phyloP scores from a whole-genome alignment of 179 eudicot species.

The Beta lomatogona region DNA sequence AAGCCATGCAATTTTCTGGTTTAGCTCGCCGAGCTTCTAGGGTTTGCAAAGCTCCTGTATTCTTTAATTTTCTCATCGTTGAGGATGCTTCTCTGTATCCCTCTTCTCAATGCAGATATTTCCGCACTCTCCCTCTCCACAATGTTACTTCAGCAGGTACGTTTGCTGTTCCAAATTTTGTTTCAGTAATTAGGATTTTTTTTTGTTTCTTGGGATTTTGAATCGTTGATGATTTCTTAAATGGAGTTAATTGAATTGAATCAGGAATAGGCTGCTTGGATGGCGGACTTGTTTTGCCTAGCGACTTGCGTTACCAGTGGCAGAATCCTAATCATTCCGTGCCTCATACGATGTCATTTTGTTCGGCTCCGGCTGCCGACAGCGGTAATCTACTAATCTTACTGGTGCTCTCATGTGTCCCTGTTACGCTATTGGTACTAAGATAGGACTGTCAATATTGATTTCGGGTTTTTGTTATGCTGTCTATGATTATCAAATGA shows the following conservation, averaged over 20 bases:
- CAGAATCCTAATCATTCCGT: too few species aligned
- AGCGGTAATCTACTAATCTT: too few species aligned
- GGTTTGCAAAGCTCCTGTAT: not conserved
- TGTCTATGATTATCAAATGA: not conserved
- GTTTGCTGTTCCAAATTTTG: not conserved
- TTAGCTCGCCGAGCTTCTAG: conserved; percentile 3
- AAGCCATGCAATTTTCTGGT: not conserved
- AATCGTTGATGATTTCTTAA: not conserved
- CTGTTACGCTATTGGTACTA: too few species aligned
- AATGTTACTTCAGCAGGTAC: not conserved
- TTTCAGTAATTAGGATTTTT: too few species aligned
- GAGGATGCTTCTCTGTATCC: not conserved
- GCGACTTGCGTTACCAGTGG: too few species aligned
- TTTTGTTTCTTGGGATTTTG: not conserved
- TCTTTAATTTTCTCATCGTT: not conserved
- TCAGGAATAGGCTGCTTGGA: not conserved
- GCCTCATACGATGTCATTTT: too few species aligned
- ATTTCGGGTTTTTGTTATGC: too few species aligned
- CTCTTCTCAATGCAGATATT: conserved; percentile 3
- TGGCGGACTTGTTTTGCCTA: not conserved
- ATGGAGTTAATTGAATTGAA: not conserved
- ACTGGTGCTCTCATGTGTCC: too few species aligned
- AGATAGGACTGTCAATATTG: too few species aligned
- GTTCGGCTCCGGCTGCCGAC: too few species aligned
- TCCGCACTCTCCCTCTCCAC: conserved; percentile 5